Percentiles rank a stretch among this genome's conserved stretches.
Conservation (phyloP, 148 eudicot genomes). For the Vaccinium vitisidaea region DNA sequence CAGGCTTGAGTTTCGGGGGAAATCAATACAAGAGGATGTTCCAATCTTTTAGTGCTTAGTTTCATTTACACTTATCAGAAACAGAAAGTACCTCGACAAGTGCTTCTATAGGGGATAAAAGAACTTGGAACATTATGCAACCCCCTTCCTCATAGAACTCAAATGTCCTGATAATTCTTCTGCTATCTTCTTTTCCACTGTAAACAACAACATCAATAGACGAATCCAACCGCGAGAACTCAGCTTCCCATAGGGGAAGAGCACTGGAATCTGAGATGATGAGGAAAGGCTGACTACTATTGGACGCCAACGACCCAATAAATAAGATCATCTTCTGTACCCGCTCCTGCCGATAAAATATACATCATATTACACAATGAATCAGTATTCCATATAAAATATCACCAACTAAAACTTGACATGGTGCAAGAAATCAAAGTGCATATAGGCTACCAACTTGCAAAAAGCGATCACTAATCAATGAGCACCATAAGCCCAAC, state of each 20-base stretch:
- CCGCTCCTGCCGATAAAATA: conserved; percentile 49
- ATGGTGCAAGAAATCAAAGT: neutral
- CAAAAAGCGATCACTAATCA: neutral
- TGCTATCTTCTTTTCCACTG: conserved; percentile 45
- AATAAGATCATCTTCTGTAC: conserved; percentile 33
- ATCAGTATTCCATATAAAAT: neutral
- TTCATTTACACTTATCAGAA: neutral
- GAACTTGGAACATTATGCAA: conserved; percentile 56
- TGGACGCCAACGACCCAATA: conserved; percentile 39
- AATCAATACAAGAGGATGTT: neutral
- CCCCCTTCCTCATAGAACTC: conserved; percentile 57
- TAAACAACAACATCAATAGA: conserved; percentile 53
- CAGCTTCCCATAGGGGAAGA: conserved; percentile 60
- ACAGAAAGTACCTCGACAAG: conserved; percentile 46
- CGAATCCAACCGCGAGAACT: conserved; percentile 48
- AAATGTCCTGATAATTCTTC: conserved; percentile 43
- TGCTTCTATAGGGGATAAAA: conserved; percentile 54
- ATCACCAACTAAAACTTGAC: neutral
- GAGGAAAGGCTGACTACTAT: conserved; percentile 50
- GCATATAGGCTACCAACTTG: neutral
- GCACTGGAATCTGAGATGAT: conserved; percentile 37
- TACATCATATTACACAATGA: neutral
- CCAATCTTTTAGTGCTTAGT: neutral
- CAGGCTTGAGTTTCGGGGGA: neutral
- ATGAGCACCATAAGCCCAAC: neutral